Evolutionary conservation across 2,329 filamentous ascomycete species (phyloP).

Genomic region (Pseudogymnoascus sp.): DNA sequence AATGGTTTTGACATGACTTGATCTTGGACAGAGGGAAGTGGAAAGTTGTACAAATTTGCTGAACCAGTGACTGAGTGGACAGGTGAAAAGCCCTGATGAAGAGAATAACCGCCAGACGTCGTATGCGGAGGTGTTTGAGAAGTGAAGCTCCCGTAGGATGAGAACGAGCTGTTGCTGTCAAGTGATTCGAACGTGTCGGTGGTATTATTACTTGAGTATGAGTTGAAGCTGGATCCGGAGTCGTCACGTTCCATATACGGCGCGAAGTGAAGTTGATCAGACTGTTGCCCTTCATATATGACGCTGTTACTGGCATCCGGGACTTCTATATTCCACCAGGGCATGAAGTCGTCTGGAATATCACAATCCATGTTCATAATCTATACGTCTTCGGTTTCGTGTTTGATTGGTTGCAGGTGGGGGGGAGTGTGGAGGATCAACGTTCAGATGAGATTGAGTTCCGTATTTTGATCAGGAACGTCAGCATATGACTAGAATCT

Average conservation of each 20-base stretch:
- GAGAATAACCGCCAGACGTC: neutral
- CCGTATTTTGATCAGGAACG: neutral
- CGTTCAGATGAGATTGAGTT: neutral
- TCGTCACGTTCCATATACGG: constrained; percentile 5
- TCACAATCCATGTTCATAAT: neutral
- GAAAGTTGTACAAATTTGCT: neutral
- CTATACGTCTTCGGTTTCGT: neutral
- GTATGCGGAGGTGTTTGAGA: neutral
- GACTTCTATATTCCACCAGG: neutral
- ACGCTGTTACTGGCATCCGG: neutral
- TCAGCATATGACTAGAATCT: constrained; percentile 3
- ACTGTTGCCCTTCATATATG: neutral
- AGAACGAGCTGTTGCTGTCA: neutral
- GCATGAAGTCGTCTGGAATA: neutral
- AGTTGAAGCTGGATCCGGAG: constrained; percentile 1
- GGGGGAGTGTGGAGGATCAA: neutral
- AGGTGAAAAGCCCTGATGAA: neutral
- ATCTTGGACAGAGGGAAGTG: neutral
- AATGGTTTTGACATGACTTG: constrained; percentile 1
- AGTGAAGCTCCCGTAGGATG: neutral
- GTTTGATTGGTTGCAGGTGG: constrained; percentile 1
- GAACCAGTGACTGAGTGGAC: neutral
- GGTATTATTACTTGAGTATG: neutral
- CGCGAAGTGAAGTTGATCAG: neutral
- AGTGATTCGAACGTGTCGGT: neutral